Evolutionary conservation across 805 yeast genomes (phyloP), one percentile per base, ranked within the genome.

Genomic region (Hanseniaspora mollemarum): DNA sequence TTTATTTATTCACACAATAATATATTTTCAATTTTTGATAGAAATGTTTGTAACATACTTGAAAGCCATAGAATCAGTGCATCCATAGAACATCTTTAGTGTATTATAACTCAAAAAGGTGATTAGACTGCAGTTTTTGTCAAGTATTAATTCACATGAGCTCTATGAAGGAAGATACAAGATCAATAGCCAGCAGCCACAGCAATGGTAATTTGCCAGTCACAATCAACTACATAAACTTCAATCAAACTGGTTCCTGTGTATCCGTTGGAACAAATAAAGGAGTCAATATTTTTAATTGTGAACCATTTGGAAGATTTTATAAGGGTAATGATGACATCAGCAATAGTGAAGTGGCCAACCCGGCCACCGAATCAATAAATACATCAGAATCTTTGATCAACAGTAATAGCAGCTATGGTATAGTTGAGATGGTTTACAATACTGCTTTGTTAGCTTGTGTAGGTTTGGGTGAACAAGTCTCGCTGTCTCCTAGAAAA

Each of bases 201-300:
- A 57, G 54, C 56, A 36, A 54, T 38, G 54, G 54, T 22, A 37
- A 56, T 12, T 24, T 48, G 31, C 59, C 60, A 9, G 40, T 39
- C 13, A 51, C 54, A 3, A 62, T 75, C 19, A 74, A 73, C 54
- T 74, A 69, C 58, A 70, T 81, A 67, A 71, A 78, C 65, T 83
- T 83, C 67, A 83, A 83, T 60, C 94, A 83, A 63, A 84, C 82
- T 60, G 77, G 80, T 38, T 69, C 80, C 19, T 83, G 90, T 60
- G 71, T 82, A 25, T 80, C 90, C 0, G 71, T 81, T 3, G 88
- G 87, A 1, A 75, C 81, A 8, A 72, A 73, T 28, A 67, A 66
- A 41, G 82, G 85, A 3, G 81, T 80, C 59, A 74, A 74, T 55
- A 80, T 83, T 43, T 82, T 75, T 68, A 80, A 78, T 58, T 81